A percentile compares a stretch with the other conserved stretches of the same genome.
Evolutionary conservation across 306 rosid species (phyloP).

Genomic region (Malus domestica): DNA sequence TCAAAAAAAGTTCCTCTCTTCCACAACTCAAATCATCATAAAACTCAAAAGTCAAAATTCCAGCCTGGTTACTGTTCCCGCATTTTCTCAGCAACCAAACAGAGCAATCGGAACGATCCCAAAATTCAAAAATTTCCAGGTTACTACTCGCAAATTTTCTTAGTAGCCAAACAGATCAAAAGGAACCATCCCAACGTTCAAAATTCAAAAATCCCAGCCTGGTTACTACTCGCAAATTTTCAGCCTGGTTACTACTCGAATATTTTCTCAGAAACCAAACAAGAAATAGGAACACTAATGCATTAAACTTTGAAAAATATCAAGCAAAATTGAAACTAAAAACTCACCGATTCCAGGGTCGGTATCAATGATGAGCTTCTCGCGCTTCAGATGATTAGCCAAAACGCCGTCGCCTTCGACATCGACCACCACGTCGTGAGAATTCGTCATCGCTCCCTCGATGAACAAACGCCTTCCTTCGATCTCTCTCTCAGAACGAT

Average conservation of each 20-base stretch:
- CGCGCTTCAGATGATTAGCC: slow-evolving; percentile 13
- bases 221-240: background rate
- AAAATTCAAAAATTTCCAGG: background rate
- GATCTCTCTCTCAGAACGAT: background rate
- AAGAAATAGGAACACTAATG: background rate
- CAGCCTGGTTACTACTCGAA: background rate
- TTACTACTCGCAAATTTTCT: background rate
- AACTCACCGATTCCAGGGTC: slow-evolving; percentile 94
- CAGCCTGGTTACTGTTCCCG: background rate
- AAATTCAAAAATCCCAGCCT: background rate
- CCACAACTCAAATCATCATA: background rate
- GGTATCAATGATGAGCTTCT: slow-evolving; percentile 85
- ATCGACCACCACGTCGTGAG: slow-evolving; percentile 20
- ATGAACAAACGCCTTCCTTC: background rate
- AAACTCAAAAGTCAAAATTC: background rate
- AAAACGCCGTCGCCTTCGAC: slow-evolving; percentile 2
- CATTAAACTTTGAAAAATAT: background rate
- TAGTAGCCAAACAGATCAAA: background rate
- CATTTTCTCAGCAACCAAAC: slow-evolving; percentile 7
- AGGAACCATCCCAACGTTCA: background rate
- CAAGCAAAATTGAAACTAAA: background rate
- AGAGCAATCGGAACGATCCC: background rate
- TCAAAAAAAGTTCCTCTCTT: background rate
- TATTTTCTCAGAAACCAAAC: slow-evolving; percentile 7
- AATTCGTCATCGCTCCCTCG: slow-evolving; percentile 16